Base-by-base conservation (phyloP, 305 asterid species). In the Fraxinus nigra region DNA sequence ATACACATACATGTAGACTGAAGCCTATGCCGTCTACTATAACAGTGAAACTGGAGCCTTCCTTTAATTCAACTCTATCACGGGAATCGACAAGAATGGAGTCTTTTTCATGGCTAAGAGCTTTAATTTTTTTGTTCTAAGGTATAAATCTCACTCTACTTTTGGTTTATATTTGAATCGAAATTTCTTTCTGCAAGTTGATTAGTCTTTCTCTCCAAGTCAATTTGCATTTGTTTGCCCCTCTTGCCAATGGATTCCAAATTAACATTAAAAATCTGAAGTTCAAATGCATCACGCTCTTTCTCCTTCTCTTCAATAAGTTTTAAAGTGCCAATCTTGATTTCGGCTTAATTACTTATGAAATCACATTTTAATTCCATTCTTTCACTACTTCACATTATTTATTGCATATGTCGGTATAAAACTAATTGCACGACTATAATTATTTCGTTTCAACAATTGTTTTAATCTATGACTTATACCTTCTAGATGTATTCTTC, bases 11-110 rank as follows among this genome's bases (percentile, higher is more conserved):
- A 33, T 70, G 13, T 33, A 70, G 18, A 14, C 46, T 32, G 48
- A 56, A 77, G 43, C 30, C 30, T 14, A 14, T 38, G 40, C 43
- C 7, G 16, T 72, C 75, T 61, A 80, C 34, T 32, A 38, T 40
- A 81, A 38, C 11, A 56, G 74, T n/a, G 73, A 72, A 79, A 65
- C 51, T 80, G 99, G 84, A 93, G 85, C 89, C 97, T 96, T 87
- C 99, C 99, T 89, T 96, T 96, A 88, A 96, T 86, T 90, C 87
- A 82, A 86, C 91, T 90, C 98, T 91, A 87, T 90, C 97, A 76
- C 91, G 93, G 80, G 97, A 89, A 87, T 96, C 95, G 79, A 95
- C 92, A 81, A 86, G 90, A 90, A 96, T 83, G 82, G 87, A 78
- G 79, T 90, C 97, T 87, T 90, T 92, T 87, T 91, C 93, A 86